Conservation (phyloP, 108 stramenopile species). For the Cyclotella baltica region DNA sequence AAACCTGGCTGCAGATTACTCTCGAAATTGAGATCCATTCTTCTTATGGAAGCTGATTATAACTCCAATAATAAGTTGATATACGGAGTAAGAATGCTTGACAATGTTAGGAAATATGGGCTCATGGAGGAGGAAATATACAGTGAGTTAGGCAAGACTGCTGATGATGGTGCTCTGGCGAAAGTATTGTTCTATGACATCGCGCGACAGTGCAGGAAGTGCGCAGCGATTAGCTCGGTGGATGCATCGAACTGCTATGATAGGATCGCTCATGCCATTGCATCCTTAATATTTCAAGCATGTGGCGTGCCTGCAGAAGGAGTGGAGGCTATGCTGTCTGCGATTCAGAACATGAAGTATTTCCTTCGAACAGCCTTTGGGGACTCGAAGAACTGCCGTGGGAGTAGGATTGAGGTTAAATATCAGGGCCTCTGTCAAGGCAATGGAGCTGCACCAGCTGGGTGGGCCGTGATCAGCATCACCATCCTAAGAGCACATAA, state of each 20-base stretch:
- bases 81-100: slow-evolving; percentile 18
- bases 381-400: slow-evolving; percentile 11
- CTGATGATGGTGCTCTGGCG: slow-evolving; percentile 20
- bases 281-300: slow-evolving; percentile 16
- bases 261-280: slow-evolving; percentile 19
- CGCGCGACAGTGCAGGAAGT: neutral
- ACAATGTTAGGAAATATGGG: slow-evolving; percentile 6
- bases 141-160: slow-evolving; percentile 14
- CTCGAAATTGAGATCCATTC: slow-evolving; percentile 18
- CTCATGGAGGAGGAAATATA: slow-evolving; percentile 31
- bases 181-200: slow-evolving; percentile 15
- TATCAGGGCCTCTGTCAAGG: slow-evolving; percentile 21
- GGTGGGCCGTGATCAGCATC: no score
- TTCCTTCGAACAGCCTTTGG: slow-evolving; percentile 2
- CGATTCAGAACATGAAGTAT: slow-evolving; percentile 28
- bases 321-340: neutral
- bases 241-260: slow-evolving; percentile 31
- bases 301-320: slow-evolving; percentile 9
- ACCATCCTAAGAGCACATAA: slow-evolving; percentile 14
- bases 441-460: neutral
- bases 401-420: slow-evolving; percentile 3
- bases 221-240: slow-evolving; percentile 9
- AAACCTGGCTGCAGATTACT: neutral
- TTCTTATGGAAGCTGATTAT: slow-evolving; percentile 34
- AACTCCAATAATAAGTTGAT: slow-evolving; percentile 13